Conservation (phyloP, 225 moss, liverwort and hornwort genomes). For the Physcomitrium patens region DNA sequence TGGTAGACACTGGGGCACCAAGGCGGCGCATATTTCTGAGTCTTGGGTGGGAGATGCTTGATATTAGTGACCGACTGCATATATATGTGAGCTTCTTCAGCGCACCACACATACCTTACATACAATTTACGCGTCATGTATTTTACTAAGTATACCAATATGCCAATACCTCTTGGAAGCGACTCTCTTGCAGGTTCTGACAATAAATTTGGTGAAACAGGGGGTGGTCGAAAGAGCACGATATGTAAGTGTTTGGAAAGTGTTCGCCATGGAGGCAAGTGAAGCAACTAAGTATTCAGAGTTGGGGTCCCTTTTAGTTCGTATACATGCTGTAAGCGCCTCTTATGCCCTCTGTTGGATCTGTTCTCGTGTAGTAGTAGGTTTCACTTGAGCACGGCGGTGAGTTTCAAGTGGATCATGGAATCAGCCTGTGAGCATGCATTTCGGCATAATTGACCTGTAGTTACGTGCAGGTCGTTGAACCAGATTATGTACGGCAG, state of each 20-base stretch:
- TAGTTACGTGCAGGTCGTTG: conserved; percentile 67
- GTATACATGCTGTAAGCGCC: conserved; percentile 64
- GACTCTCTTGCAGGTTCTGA: conserved; percentile 21
- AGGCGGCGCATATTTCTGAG: conserved; percentile 81
- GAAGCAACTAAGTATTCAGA: conserved; percentile 74
- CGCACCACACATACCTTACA: conserved; percentile 1
- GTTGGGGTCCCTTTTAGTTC: conserved; percentile 77
- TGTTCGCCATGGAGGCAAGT: conserved; percentile 83
- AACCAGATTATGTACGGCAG: conserved; percentile 65
- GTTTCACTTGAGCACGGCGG: no score
- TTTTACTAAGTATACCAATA: not conserved
- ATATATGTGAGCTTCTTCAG: conserved; percentile 56
- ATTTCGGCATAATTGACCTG: not conserved
- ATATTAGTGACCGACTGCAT: conserved; percentile 95
- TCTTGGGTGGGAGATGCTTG: conserved; percentile 94
- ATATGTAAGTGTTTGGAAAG: conserved; percentile 87
- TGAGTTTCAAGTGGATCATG: not conserved
- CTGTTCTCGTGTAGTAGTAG: no score
- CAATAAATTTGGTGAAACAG: conserved; percentile 44
- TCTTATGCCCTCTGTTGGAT: not conserved
- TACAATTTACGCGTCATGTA: not conserved
- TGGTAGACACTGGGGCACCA: conserved; percentile 72
- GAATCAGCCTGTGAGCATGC: not conserved
- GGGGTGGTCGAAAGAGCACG: conserved; percentile 81
- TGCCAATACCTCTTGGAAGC: not conserved